phyloP scores from a whole-genome alignment of 1,139 yeast genomes.

The Hyphopichia khmerensis region DNA sequence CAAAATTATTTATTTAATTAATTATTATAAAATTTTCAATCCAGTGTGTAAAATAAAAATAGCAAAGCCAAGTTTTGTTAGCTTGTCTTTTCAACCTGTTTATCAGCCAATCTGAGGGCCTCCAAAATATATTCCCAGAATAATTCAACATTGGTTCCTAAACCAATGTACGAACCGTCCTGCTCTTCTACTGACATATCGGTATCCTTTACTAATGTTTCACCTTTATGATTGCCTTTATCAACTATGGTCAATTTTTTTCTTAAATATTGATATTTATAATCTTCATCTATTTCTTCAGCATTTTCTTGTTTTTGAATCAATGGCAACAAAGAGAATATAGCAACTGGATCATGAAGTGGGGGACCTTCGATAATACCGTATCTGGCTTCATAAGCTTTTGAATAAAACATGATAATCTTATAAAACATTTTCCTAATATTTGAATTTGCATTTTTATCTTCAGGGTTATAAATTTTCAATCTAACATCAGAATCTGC shows the following conservation, averaged over 20 bases:
- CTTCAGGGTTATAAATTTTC: constrained; percentile 19
- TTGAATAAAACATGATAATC: constrained; percentile 55
- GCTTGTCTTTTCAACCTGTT: not conserved
- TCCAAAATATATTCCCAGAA: constrained; percentile 55
- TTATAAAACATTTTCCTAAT: constrained; percentile 56
- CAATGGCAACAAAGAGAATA: constrained; percentile 54
- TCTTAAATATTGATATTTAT: constrained; percentile 30
- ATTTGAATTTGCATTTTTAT: constrained; percentile 22
- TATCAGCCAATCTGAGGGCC: constrained; percentile 34
- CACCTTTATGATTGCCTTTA: constrained; percentile 34
- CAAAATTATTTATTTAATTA: no score
- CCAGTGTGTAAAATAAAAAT: no score
- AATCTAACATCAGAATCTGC: constrained; percentile 50
- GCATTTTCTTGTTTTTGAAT: constrained; percentile 25
- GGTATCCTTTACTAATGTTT: constrained; percentile 32
- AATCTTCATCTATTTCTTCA: constrained; percentile 14
- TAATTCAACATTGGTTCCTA: constrained; percentile 38
- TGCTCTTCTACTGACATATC: constrained; percentile 25
- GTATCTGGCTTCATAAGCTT: constrained; percentile 42
- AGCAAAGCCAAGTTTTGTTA: no score
- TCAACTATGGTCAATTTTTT: constrained; percentile 23
- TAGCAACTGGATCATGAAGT: constrained; percentile 78
- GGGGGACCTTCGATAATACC: constrained; percentile 66
- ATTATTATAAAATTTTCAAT: no score
- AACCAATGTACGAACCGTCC: constrained; percentile 46